These are phyloP conservation scores for Helotiales sp. DNA, from an alignment of 2,329 filamentous ascomycete species.

Conservation along the genomic window DNA sequence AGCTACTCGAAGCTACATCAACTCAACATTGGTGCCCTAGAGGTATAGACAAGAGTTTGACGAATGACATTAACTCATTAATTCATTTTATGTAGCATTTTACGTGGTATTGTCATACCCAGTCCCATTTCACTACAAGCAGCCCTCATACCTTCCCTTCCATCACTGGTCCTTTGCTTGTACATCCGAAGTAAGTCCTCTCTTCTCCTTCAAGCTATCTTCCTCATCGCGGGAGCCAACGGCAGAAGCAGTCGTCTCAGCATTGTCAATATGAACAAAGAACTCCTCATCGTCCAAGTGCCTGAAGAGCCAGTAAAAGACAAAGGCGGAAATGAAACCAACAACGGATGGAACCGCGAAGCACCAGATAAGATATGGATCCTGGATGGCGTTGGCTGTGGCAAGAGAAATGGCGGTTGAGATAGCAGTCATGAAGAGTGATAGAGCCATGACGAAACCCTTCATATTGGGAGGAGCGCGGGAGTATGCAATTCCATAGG, in stretches of 20 bases:
- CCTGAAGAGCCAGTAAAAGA: conserved; percentile 68
- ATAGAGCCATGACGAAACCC: conserved; percentile 67
- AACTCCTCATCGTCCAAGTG: conserved; percentile 64
- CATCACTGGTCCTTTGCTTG: no score
- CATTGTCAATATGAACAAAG: conserved; percentile 14
- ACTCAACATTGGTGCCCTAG: no score
- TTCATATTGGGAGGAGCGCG: conserved; percentile 80
- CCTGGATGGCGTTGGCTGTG: conserved; percentile 37
- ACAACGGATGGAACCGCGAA: conserved; percentile 65
- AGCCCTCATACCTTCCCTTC: background rate
- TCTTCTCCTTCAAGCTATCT: background rate
- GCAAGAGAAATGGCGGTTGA: conserved; percentile 20
- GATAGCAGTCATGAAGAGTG: conserved; percentile 69
- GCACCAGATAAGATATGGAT: conserved; percentile 70
- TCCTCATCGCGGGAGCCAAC: background rate
- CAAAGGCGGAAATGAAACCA: conserved; percentile 57
- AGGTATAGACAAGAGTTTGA: no score
- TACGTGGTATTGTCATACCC: no score
- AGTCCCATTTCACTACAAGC: background rate
- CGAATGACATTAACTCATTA: no score
- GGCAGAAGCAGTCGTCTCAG: background rate
- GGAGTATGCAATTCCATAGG: conserved; percentile 74
- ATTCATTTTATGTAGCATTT: no score
- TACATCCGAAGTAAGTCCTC: background rate
- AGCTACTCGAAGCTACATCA: no score